Percentiles rank a stretch among this genome's conserved stretches.
Conservation (phyloP, 306 rosid genomes). For the Vigna radiata region DNA sequence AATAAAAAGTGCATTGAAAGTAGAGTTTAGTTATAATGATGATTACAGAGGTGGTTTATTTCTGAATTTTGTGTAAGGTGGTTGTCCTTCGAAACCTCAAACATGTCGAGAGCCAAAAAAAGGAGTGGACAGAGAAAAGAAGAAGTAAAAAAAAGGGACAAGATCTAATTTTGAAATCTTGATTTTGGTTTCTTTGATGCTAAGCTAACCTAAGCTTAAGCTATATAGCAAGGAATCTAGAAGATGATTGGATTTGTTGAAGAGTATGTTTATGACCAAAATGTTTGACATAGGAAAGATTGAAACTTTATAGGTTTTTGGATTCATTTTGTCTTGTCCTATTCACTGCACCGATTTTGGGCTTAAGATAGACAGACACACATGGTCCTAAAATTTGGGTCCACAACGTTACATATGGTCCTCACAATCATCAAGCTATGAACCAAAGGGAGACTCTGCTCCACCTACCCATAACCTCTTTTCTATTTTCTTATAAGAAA, state of each 20-base stretch:
- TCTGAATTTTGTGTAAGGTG: neutral
- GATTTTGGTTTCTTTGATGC: slow-evolving; percentile 49
- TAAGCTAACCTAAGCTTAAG: slow-evolving; percentile 36
- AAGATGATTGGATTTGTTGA: slow-evolving; percentile 27
- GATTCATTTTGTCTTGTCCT: slow-evolving; percentile 38
- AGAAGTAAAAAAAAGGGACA: neutral
- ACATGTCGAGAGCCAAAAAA: slow-evolving; percentile 17
- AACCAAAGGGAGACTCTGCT: slow-evolving; percentile 31
- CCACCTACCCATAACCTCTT: slow-evolving; percentile 24
- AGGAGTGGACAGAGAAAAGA: slow-evolving; percentile 21
- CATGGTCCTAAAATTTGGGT: slow-evolving; percentile 42
- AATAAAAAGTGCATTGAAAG: neutral
- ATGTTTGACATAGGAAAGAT: slow-evolving; percentile 25
- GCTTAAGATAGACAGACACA: slow-evolving; percentile 3
- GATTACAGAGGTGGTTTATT: neutral
- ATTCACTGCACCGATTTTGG: slow-evolving; percentile 22
- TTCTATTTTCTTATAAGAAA: slow-evolving; percentile 5
- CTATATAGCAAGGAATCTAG: slow-evolving; percentile 33
- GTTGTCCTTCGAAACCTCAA: neutral
- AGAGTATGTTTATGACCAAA: slow-evolving; percentile 25
- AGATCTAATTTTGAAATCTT: slow-evolving; percentile 39
- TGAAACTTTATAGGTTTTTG: slow-evolving; percentile 33
- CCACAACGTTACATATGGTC: slow-evolving; percentile 37
- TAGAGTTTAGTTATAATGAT: slow-evolving; percentile 3
- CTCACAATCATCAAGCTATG: slow-evolving; percentile 36